Conservation (phyloP, 2,329 filamentous ascomycete species). For the Talaromyces atroroseus region DNA sequence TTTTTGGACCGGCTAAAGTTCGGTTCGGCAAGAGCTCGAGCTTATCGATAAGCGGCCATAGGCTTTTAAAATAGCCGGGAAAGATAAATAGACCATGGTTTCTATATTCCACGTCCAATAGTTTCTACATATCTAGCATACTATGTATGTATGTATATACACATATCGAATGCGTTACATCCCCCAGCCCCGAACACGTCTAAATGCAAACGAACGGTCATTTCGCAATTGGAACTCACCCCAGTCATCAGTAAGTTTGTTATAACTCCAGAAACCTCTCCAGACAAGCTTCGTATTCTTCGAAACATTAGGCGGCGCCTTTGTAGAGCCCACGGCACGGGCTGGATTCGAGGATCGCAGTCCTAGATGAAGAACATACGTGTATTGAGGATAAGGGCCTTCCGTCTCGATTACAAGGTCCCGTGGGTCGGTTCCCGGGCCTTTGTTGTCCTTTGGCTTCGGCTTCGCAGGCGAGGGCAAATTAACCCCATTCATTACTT, state of each 20-base stretch:
- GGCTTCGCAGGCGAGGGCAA: conserved; percentile 18
- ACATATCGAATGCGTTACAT: conserved; percentile 24
- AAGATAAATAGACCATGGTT: not conserved
- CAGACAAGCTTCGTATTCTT: conserved; percentile 84
- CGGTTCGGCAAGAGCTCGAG: not conserved
- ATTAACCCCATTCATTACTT: conserved; percentile 42
- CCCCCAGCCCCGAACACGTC: conserved; percentile 56
- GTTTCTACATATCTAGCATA: not conserved
- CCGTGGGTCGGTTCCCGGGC: conserved; percentile 35
- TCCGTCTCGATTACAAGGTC: conserved; percentile 82
- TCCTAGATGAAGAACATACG: conserved; percentile 74
- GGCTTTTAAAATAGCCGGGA: too few relatives aligned
- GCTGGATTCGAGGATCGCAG: conserved; percentile 57
- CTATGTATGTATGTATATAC: not conserved
- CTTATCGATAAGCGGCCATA: conserved; percentile 26
- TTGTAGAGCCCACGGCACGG: conserved; percentile 37
- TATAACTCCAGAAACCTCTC: conserved; percentile 89
- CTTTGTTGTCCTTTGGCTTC: conserved; percentile 1
- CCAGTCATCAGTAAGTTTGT: conserved; percentile 84
- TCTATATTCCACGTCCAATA: not conserved
- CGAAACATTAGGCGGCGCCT: conserved; percentile 37
- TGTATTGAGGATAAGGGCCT: conserved; percentile 71
- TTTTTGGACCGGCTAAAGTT: conserved; percentile 16
- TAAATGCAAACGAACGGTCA: conserved; percentile 54
- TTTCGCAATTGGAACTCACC: conserved; percentile 67